These are phyloP conservation scores for Massospora cicadina DNA, from an alignment of 371 early-diverging fungal genomes.

Conservation along the genomic window DNA sequence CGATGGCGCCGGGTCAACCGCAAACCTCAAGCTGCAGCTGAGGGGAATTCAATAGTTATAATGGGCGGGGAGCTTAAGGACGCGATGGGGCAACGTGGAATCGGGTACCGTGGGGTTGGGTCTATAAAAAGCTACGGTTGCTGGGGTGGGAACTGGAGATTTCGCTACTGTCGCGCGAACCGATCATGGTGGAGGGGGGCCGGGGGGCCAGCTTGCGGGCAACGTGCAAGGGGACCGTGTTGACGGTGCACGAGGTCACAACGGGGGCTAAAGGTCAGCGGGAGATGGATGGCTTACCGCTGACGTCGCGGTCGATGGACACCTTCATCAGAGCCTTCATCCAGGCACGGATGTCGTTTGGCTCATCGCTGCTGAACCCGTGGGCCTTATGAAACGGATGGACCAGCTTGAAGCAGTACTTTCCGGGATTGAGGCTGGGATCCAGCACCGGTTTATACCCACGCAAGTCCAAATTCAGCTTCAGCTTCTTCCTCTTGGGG, in stretches of 20 bases:
- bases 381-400: constrained; percentile 35
- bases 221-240: constrained; percentile 36
- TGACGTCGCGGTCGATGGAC: constrained; percentile 34
- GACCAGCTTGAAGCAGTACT: constrained; percentile 43
- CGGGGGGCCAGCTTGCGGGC: constrained; percentile 41
- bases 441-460: constrained; percentile 33
- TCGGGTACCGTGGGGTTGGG: no score
- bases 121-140: background rate
- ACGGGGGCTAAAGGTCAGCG: constrained; percentile 29
- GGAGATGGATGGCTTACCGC: constrained; percentile 16
- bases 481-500: constrained; percentile 32
- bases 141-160: background rate
- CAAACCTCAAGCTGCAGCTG: no score
- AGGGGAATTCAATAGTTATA: no score
- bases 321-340: constrained; percentile 42
- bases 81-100: no score
- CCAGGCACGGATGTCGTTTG: constrained; percentile 27
- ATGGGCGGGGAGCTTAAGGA: no score
- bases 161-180: constrained; percentile 12
- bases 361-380: constrained; percentile 35
- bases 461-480: constrained; percentile 28
- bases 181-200: constrained; percentile 28
- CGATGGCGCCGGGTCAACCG: no score
- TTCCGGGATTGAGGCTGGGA: constrained; percentile 33
- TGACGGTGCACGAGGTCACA: constrained; percentile 37